These are phyloP conservation scores for Cryphonectria naterciae DNA, from an alignment of 2,329 filamentous ascomycete species.

Conservation along the genomic window DNA sequence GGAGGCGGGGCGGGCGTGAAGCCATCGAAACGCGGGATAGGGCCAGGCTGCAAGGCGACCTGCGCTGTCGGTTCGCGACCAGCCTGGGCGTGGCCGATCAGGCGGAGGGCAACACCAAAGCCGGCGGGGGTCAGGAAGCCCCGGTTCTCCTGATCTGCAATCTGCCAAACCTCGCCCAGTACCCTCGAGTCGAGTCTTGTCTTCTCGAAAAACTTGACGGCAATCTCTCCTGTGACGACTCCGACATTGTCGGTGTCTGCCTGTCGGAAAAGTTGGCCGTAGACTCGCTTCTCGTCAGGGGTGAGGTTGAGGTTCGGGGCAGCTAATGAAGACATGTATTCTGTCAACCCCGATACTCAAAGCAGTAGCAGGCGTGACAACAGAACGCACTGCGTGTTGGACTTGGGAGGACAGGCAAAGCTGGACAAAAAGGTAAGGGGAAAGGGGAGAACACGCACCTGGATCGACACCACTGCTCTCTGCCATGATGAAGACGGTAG, in stretches of 20 bases:
- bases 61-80: constrained; percentile 80
- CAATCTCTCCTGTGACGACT: constrained; percentile 93
- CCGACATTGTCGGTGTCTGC: constrained; percentile 91
- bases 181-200: constrained; percentile 84
- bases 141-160: constrained; percentile 94
- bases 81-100: constrained; percentile 95
- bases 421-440: not conserved
- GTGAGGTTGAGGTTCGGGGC: constrained; percentile 80
- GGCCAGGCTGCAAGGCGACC: constrained; percentile 81
- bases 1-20: constrained; percentile 57
- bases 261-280: constrained; percentile 89
- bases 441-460: constrained; percentile 15
- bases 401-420: not conserved
- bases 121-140: constrained; percentile 90
- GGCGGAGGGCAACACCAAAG: constrained; percentile 88
- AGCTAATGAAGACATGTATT: constrained; percentile 41
- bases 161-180: constrained; percentile 97
- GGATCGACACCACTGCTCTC: constrained; percentile 28
- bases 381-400: not conserved
- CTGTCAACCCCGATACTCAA: constrained; percentile 7
- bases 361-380: not conserved
- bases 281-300: constrained; percentile 89
- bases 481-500: constrained; percentile 22
- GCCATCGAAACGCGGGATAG: constrained; percentile 91
- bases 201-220: constrained; percentile 97